A percentile compares a stretch with the other conserved stretches of the same genome.
These are phyloP conservation scores for Naganishia albida DNA, from an alignment of 1,284 basidiomycete species.

Conservation along the genomic window DNA sequence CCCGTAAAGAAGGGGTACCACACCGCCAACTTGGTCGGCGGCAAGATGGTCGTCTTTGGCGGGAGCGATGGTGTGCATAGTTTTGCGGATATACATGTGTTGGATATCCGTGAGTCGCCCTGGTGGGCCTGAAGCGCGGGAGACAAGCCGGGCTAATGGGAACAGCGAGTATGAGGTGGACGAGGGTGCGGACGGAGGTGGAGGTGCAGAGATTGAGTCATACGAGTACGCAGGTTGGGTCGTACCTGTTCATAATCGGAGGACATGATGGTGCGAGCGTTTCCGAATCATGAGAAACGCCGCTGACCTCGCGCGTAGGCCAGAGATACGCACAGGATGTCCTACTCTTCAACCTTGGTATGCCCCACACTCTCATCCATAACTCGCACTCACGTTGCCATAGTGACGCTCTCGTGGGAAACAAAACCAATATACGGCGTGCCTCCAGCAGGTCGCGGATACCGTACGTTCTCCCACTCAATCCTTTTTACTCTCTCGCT, in stretches of 20 bases:
- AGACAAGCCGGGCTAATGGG: not conserved
- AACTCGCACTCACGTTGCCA: conserved; percentile 42
- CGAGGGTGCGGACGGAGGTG: conserved; percentile 61
- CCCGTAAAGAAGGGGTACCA: conserved; percentile 78
- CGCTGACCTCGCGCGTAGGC: conserved; percentile 43
- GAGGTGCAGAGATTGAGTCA: conserved; percentile 76
- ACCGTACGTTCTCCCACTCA: conserved; percentile 56
- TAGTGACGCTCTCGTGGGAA: conserved; percentile 68
- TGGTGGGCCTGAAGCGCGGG: not conserved
- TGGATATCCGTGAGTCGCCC: conserved; percentile 70
- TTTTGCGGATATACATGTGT: conserved; percentile 82
- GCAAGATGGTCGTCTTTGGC: conserved; percentile 59
- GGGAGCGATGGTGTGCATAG: conserved; percentile 60
- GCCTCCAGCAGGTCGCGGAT: conserved; percentile 70
- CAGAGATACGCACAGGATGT: conserved; percentile 74
- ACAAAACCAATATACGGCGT: conserved; percentile 65
- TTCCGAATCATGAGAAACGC: not conserved
- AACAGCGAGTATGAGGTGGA: conserved; percentile 72
- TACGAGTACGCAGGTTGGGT: conserved; percentile 86
- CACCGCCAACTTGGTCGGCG: conserved; percentile 80
- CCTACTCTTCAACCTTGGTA: conserved; percentile 81
- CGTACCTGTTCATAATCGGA: conserved; percentile 83
- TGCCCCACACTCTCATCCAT: conserved; percentile 24
- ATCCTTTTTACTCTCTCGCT: conserved; percentile 45
- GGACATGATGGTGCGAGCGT: conserved; percentile 69